Percentiles rank a stretch among this genome's conserved stretches.
Conservation (phyloP, 2,329 filamentous ascomycete genomes). For the Myriangium duriaei region DNA sequence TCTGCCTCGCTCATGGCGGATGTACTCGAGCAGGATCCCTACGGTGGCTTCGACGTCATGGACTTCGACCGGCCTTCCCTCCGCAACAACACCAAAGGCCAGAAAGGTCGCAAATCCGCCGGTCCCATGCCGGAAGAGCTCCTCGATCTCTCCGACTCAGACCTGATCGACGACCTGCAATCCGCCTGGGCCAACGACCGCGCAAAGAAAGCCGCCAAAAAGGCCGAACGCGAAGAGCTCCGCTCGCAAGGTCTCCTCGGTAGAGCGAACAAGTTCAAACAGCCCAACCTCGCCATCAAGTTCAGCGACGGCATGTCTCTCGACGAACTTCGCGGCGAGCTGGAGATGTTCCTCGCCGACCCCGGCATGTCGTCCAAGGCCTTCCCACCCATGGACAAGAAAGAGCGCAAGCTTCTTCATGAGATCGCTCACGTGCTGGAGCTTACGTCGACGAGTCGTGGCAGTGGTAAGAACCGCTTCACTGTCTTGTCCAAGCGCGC, state of each 20-base stretch:
- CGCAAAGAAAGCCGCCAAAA: conserved; percentile 33
- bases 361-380: conserved; percentile 51
- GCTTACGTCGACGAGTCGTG: conserved; percentile 73
- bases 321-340: conserved; percentile 57
- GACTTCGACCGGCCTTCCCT: conserved; percentile 63
- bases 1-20: conserved; percentile 45
- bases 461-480: conserved; percentile 59
- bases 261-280: conserved; percentile 27
- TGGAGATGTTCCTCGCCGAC: conserved; percentile 57
- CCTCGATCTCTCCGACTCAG: conserved; percentile 31
- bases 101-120: conserved; percentile 38
- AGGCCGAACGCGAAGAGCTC: conserved; percentile 35
- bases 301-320: conserved; percentile 62
- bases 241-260: conserved; percentile 32
- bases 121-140: conserved; percentile 24
- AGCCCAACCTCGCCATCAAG: conserved; percentile 49
- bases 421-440: conserved; percentile 62
- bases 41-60: conserved; percentile 72
- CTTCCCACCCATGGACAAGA: conserved; percentile 74
- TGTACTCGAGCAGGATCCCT: conserved; percentile 44
- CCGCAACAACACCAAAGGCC: conserved; percentile 51
- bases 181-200: conserved; percentile 33
- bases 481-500: conserved; percentile 65
- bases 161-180: conserved; percentile 28
- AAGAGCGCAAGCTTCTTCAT: conserved; percentile 66